A percentile compares a stretch with the other conserved stretches of the same genome.
Conservation (phyloP, 371 early-diverging fungal species). For the Mucor saturninus region DNA sequence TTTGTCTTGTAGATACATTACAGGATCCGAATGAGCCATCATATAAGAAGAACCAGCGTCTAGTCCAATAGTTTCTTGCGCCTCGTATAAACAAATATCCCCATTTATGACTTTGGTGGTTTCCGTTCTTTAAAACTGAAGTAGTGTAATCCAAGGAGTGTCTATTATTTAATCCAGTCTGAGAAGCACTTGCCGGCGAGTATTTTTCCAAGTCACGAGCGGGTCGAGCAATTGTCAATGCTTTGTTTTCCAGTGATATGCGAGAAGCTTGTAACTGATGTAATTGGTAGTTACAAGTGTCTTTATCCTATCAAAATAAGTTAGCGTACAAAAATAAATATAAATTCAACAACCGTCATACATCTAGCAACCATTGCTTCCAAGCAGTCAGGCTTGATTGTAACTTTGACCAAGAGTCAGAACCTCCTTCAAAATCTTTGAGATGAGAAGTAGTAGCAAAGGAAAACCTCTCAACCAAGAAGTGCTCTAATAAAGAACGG, state of each 20-base stretch:
- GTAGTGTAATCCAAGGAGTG: constrained; percentile 40
- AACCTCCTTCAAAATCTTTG: constrained; percentile 42
- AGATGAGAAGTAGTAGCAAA: constrained; percentile 43
- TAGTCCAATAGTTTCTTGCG: constrained; percentile 47
- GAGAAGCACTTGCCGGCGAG: constrained; percentile 8
- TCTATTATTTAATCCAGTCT: constrained; percentile 15
- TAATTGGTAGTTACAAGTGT: constrained; percentile 48
- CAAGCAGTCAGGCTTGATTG: constrained; percentile 38
- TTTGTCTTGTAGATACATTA: constrained; percentile 49
- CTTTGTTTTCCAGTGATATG: constrained; percentile 36
- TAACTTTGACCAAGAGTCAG: constrained; percentile 44
- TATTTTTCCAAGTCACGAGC: constrained; percentile 40
- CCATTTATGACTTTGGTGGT: constrained; percentile 38
- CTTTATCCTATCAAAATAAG: constrained; percentile 36
- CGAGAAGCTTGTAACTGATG: constrained; percentile 27
- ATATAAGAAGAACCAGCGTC: constrained; percentile 66
- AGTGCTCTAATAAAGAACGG: constrained; percentile 46
- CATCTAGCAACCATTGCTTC: constrained; percentile 51
- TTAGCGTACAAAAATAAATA: too few species aligned
- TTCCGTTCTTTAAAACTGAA: constrained; percentile 2
- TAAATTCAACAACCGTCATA: constrained; percentile 13
- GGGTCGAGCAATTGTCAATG: constrained; percentile 40
- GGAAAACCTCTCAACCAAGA: constrained; percentile 46
- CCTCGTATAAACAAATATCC: constrained; percentile 46
- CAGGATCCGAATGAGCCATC: constrained; percentile 64